These are phyloP conservation scores for Grosmannia clavigera DNA, from an alignment of 2,329 filamentous ascomycete species.

Conservation along the genomic window DNA sequence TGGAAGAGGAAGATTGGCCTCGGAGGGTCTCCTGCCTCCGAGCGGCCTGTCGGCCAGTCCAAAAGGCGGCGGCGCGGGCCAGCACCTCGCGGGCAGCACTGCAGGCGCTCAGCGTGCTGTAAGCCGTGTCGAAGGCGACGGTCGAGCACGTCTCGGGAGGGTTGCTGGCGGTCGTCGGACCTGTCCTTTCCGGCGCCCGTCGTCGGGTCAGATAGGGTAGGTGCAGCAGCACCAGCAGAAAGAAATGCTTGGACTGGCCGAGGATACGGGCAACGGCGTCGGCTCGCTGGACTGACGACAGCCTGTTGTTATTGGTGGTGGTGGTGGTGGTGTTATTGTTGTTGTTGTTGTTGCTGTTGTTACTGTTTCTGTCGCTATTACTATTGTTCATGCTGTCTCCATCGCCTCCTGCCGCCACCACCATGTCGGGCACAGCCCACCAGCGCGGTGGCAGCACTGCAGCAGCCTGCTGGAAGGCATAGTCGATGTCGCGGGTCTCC, in stretches of 20 bases:
- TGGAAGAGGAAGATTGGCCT: not conserved
- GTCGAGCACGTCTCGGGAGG: conserved; percentile 9
- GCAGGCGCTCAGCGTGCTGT: conserved; percentile 31
- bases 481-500: conserved; percentile 20
- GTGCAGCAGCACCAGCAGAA: conserved; percentile 36
- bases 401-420: not conserved
- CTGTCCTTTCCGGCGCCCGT: conserved; percentile 4
- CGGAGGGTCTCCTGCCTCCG: not conserved
- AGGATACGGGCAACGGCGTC: conserved; percentile 17
- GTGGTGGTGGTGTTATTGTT: too few species aligned
- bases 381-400: not conserved
- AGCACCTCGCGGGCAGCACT: conserved; percentile 25
- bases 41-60: not conserved
- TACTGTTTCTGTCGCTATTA: not conserved
- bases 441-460: conserved; percentile 21
- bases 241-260: conserved; percentile 28
- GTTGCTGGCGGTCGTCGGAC: too few species aligned
- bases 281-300: conserved; percentile 6
- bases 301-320: not conserved
- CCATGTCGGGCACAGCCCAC: conserved; percentile 22
- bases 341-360: too few species aligned
- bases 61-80: conserved; percentile 20
- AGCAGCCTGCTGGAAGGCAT: conserved; percentile 19
- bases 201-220: conserved; percentile 37
- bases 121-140: conserved; percentile 23